Evolutionary conservation across 1,139 yeast species (phyloP), one percentile per base, ranked within the genome.

Genomic region (Martiniozyma asiatica): DNA sequence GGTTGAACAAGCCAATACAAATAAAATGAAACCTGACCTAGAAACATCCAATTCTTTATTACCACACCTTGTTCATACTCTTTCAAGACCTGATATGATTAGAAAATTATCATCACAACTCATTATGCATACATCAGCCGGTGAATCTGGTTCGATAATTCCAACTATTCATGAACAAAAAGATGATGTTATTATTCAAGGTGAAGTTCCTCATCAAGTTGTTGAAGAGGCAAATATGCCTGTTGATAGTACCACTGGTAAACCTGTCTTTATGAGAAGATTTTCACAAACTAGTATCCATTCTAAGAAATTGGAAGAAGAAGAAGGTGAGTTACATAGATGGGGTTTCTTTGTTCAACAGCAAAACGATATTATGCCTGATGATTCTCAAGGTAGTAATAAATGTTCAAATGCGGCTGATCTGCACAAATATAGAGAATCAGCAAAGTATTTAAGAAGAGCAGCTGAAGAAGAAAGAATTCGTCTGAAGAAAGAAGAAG

Each of bases 241-340:
- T 1, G 62, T 78, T 36, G 89, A 78, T 55, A 63, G 71, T 33
- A 57, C 65, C 19, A 78, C 89, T 0, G 92, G 92, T 26, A 59
- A 76, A 39, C 82, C 87, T 1, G 73, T 78, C 14, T 56, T 76
- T 36, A 64, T 73, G 55, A 63, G 75, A 43, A 68, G 74, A 4
- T 58, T 71, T 5, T 74, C 84, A 2, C 78, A 70, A 40, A 73
- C 82, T 0, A 73, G 81, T 1, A 47, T 69, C 6, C 73, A 73
- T 42, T 79, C 85, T 14, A 78, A 73, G 49, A 72, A 68, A 41
- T 84, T 78, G 50, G 94, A 84, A 46, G 73, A 75, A 39, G 96
- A 85, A 53, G 96, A 85, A 60, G 96, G 95, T 41, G 94, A 81
- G 47, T 65, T 84, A 39, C 94, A 82, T 54, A 73, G 79, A 53